Base-by-base conservation (phyloP, 495 filamentous ascomycete genomes). In the Pseudomonodictys pantanalensis region DNA sequence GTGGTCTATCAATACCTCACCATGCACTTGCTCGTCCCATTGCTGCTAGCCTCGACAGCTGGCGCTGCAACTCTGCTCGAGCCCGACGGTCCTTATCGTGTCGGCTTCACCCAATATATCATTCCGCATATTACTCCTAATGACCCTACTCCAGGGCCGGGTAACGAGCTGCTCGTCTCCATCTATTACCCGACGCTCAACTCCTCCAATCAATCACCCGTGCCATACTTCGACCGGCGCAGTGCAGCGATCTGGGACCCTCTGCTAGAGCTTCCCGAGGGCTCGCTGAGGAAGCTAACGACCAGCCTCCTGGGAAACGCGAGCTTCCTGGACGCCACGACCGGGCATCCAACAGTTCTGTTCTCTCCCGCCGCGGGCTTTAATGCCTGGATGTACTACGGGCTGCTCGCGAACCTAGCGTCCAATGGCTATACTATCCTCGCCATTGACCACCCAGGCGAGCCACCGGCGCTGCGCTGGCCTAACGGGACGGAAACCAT, bases 401-500 rank as follows among this genome's bases (percentile, higher is more conserved):
- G 32, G 32, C 32, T 35, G 7, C 32, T 35, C 8, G 32, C 32
- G 32, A 35, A 35, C 32, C 32, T 35, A 15, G 32, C 32, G 32
- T 35, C 32, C 32, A 35, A 35, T 15, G 32, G 32, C 32, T 35
- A 35, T 15, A 35, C 32, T 15, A 35, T 35, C 32, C 32, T 35
- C 32, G 32, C 32, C 32, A 35, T 35, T 15, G 32, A 35, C 32
- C 32, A 35, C 32, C 32, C 32, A 15, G 32, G 32, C 15, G 32
- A 35, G 32, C 32, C 32, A 15, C 12, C 41, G 17, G 41, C 41
- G 41, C 18, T 44, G 41, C 41, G 41, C 41, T 44, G 41, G 41
- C 41, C 41, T 17, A 44, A 44, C 41, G 41, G 41, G 41, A 44
- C 41, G 6, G 41, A 44, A 17, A 44, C 41, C 41, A 44, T 44